A percentile compares a stretch with the other conserved stretches of the same genome.
Conservation (phyloP, 2,329 filamentous ascomycete genomes). For the Conoideocrella luteorostrata region DNA sequence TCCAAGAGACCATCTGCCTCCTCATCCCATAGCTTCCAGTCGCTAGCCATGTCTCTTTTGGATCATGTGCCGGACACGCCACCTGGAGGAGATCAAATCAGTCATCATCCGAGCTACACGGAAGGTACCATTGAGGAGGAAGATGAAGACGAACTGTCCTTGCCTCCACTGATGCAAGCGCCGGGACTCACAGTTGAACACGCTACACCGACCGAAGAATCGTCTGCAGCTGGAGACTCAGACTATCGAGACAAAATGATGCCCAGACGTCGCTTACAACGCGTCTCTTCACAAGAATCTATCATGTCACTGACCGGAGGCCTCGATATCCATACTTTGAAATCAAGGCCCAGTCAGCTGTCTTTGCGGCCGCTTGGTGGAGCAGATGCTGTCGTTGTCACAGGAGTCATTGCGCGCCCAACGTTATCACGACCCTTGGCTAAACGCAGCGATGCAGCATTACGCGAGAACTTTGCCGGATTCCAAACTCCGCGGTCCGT, state of each 20-base stretch:
- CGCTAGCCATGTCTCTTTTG: constrained; percentile 24
- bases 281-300: constrained; percentile 75
- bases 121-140: constrained; percentile 31
- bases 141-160: constrained; percentile 25
- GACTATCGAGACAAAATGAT: constrained; percentile 28
- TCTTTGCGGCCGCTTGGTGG: constrained; percentile 49
- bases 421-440: constrained; percentile 42
- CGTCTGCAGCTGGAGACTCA: constrained; percentile 20
- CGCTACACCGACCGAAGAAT: constrained; percentile 27
- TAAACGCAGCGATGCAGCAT: constrained; percentile 46
- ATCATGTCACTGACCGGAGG: constrained; percentile 81
- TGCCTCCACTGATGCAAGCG: constrained; percentile 13
- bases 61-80: constrained; percentile 24
- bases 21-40: constrained; percentile 45
- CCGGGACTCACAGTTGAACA: constrained; percentile 20
- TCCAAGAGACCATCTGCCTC: constrained; percentile 51
- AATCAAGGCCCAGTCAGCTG: constrained; percentile 69
- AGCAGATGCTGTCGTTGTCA: constrained; percentile 50
- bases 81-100: constrained; percentile 11
- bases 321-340: constrained; percentile 82
- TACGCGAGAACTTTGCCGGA: constrained; percentile 49
- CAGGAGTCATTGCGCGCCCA: constrained; percentile 53
- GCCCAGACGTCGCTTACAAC: constrained; percentile 47
- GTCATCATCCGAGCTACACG: constrained; percentile 17
- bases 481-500: constrained; percentile 27